A percentile compares a stretch with the other conserved stretches of the same genome.
Conservation (phyloP, 768 basidiomycete genomes). For the Chalciporus pseudorubinellus region DNA sequence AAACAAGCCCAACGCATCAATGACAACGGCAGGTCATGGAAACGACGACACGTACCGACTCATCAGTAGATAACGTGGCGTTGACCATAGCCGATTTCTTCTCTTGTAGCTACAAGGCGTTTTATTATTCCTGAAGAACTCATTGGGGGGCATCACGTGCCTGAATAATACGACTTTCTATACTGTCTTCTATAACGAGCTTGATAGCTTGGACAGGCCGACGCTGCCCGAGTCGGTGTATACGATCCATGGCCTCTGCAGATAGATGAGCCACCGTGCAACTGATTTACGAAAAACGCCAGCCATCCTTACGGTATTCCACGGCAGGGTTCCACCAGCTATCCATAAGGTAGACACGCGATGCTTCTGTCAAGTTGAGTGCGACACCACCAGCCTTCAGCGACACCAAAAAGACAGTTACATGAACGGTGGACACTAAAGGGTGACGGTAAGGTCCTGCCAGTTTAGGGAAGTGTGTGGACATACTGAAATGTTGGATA, state of each 20-base stretch:
- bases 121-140: neutral
- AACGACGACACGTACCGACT: conserved; percentile 50
- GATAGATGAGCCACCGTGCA: neutral
- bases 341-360: conserved; percentile 95
- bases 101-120: conserved; percentile 68
- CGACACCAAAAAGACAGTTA: conserved; percentile 96
- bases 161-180: conserved; percentile 93
- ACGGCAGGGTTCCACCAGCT: conserved; percentile 99
- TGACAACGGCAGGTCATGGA: conserved; percentile 3
- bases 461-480: neutral
- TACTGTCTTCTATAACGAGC: conserved; percentile 92
- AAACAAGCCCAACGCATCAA: conserved; percentile 3
- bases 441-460: neutral
- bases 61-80: conserved; percentile 79
- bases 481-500: conserved; percentile 88
- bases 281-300: neutral
- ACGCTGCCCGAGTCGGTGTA: conserved; percentile 93
- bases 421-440: conserved; percentile 88
- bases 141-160: conserved; percentile 33
- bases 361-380: conserved; percentile 86
- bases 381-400: conserved; percentile 96
- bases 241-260: conserved; percentile 94
- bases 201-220: conserved; percentile 93
- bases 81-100: conserved; percentile 97
- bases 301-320: conserved; percentile 65